Evolutionary conservation across 2,329 filamentous ascomycete genomes (phyloP), one percentile per base, ranked within the genome.

Genomic region (Zasmidium cellare): DNA sequence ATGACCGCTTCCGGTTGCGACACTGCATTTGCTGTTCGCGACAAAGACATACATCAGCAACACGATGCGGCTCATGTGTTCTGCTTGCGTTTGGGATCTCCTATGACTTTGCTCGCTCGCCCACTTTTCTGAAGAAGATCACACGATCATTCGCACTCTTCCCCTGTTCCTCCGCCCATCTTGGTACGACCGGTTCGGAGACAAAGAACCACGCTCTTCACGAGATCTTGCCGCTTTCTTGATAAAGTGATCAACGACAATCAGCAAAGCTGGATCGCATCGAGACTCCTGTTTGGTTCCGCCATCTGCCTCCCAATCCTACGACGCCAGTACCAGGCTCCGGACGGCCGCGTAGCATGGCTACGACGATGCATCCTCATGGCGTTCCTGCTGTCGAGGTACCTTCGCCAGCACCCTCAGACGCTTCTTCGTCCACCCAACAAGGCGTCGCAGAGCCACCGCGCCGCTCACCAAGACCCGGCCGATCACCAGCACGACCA

Each of bases 261-360:
- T 19, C 51, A 52, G 44, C 64, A 68, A 52, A 54, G 19, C 68
- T 71, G 68, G 67, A 71, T 67, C 61, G 60, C 9, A 53, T 64
- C 57, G 61, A 66, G 50, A 68, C 67, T 31, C 69, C 69, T 45
- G 69, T 71, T 24, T 71, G 69, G 68, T 69, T 66, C 46, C 67
- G 69, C 46, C 65, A 59, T 24, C 54, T 69, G 12, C 64, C 66
- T 48, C 61, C 57, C n/a, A 51, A 57, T 1, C 64, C 63, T 44
- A 46, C 49, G 14, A 66, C 61, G 38, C 60, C 61, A 19, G 49
- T 22, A 58, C 56, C 58, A 55, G 48, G n/a, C 46, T 58, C 50
- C 52, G 56, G 44, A 51, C 53, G 44, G 51, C 61, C 38, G 2
- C 24, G 50, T 16, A 60, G 41, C 41, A 66, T 66, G 66, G 65